Evolutionary conservation across 805 yeast genomes (phyloP), one percentile per base, ranked within the genome.

Genomic region (Saccharomycopsis selenospora): DNA sequence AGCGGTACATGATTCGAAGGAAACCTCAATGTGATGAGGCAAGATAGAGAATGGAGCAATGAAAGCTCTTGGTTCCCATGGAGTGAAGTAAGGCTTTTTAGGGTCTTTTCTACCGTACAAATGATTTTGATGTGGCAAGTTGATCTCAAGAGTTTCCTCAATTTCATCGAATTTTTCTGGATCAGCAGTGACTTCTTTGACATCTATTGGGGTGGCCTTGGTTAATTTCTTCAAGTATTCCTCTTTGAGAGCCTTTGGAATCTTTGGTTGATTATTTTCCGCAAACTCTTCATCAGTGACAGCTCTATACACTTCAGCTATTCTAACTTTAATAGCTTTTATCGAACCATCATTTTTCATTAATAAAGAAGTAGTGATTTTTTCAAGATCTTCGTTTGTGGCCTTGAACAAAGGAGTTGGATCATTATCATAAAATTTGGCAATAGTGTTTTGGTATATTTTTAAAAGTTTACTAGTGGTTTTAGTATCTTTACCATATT

Each of bases 11-110:
- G 97, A 88, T 54, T 77, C 76, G 66, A 86, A 91, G 20, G 95
- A 85, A 41, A 93, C 70, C 68, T 93, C 98, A 47, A 93, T 70
- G 66, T 93, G 98, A 54, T 85, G 82, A 25, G 99, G 99, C 59
- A 87, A 74, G 51, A 93, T 77, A 10, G 97, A 93, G 66, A 89
- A 86, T 42, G 95, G 95, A 2, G 95, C 90, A 55, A 93, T 68
- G 67, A 91, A 93, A 40, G 88, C 93, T 68, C 96, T 83, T 56
- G 96, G 95, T 51, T 82, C 76, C 97, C 97, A 93, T 46, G 99
- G 99, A 2, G 98, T 88, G 72, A 91, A 93, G 67, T 83, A 93
- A 3, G 90, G 77, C 68, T 85, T 89, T 14, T 71, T 61, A 13
- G 89, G 82, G 47, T 86, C 83, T 56, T 78, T 66, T 59, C 95